Percentiles rank a stretch among this genome's conserved stretches.
Evolutionary conservation across 495 filamentous ascomycete genomes (phyloP).

Genomic region (Penicillium bovifimosum): DNA sequence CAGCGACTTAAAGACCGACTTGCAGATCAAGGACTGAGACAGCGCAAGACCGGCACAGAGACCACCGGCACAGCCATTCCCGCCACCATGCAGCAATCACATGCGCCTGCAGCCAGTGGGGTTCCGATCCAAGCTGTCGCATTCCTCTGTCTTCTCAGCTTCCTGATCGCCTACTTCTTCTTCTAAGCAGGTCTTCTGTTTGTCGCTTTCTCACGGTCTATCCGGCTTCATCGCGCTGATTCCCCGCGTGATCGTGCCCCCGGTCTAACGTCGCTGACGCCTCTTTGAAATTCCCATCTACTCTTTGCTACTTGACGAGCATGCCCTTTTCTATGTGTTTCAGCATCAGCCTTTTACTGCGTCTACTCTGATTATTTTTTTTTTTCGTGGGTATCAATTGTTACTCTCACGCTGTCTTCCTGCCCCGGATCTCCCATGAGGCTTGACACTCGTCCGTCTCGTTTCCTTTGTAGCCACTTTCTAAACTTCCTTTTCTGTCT

Average conservation of each 20-base stretch:
- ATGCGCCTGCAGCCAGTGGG: slow-evolving; percentile 51
- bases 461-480: slow-evolving; percentile 13
- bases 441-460: background rate
- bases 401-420: slow-evolving; percentile 4
- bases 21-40: slow-evolving; percentile 65
- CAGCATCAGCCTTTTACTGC: slow-evolving; percentile 27
- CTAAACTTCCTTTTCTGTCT: slow-evolving; percentile 15
- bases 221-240: slow-evolving; percentile 5
- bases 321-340: slow-evolving; percentile 17
- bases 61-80: slow-evolving; percentile 37
- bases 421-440: slow-evolving; percentile 1
- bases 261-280: slow-evolving; percentile 24
- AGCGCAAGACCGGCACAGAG: slow-evolving; percentile 50
- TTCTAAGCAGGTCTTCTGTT: slow-evolving; percentile 54
- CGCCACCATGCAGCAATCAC: slow-evolving; percentile 44
- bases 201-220: slow-evolving; percentile 10
- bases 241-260: slow-evolving; percentile 10
- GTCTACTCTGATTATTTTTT: slow-evolving; percentile 19
- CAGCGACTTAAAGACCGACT: slow-evolving; percentile 62
- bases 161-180: slow-evolving; percentile 90
- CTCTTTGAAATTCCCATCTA: slow-evolving; percentile 13
- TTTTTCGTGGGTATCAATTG: slow-evolving; percentile 23
- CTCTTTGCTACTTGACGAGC: slow-evolving; percentile 25
- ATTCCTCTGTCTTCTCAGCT: slow-evolving; percentile 76
- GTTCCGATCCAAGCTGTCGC: slow-evolving; percentile 86